Percentiles rank a stretch among this genome's conserved stretches.
Evolutionary conservation across 1,284 basidiomycete species (phyloP).

Genomic region (Gymnopus androsaceus): DNA sequence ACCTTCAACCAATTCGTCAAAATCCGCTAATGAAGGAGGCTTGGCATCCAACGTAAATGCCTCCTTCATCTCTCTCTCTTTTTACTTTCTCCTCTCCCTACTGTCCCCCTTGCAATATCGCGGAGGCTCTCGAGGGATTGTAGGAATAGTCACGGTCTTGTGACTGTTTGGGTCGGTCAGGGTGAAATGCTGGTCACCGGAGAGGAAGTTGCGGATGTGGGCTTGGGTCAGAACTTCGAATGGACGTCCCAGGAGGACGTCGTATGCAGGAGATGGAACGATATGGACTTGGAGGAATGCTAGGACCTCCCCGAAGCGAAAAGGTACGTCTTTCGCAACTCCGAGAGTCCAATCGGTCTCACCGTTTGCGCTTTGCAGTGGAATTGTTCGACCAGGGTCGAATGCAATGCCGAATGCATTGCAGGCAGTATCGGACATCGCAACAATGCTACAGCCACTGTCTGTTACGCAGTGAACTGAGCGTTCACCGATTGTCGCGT

Average conservation of each 20-base stretch:
- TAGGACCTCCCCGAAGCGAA: conserved; percentile 24
- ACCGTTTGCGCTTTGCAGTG: conserved; percentile 27
- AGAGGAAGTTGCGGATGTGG: not conserved
- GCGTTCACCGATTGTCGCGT: not conserved
- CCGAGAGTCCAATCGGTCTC: conserved; percentile 23
- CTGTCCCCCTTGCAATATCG: not conserved
- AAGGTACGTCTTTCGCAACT: conserved; percentile 27
- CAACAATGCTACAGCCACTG: conserved; percentile 26
- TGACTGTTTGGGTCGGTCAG: not conserved
- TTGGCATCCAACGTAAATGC: not conserved
- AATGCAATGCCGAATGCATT: conserved; percentile 15
- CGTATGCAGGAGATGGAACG: conserved; percentile 30
- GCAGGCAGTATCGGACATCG: conserved; percentile 21
- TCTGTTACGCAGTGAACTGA: conserved; percentile 14
- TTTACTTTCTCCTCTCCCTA: not conserved
- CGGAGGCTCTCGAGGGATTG: no score
- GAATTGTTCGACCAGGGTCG: conserved; percentile 24
- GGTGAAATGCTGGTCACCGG: not conserved
- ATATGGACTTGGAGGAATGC: conserved; percentile 31
- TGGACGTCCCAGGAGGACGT: conserved; percentile 33
- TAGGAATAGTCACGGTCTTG: no score
- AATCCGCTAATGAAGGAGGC: not conserved
- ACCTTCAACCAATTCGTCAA: not conserved
- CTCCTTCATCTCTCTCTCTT: not conserved
- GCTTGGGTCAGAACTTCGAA: conserved; percentile 34